phyloP scores from a whole-genome alignment of 345 rosid species.

The Melastoma malabathricum region DNA sequence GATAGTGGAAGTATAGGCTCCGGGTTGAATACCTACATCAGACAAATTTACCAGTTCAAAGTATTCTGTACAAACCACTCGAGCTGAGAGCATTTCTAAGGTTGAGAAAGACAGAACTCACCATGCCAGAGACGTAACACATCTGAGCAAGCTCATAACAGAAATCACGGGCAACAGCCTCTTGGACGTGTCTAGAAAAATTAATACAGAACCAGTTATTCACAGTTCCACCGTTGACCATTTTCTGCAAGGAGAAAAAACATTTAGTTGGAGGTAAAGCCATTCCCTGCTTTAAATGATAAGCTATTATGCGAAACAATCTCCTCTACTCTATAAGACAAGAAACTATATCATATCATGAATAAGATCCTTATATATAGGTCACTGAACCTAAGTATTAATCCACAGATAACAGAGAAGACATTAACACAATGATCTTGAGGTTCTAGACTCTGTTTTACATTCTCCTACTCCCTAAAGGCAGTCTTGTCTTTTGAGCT shows the following conservation, averaged over 20 bases:
- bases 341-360: no score
- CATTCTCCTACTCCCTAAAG: no score
- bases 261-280: conserved; percentile 1
- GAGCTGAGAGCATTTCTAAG: not conserved
- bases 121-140: conserved; percentile 84
- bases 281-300: not conserved
- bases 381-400: no score
- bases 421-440: no score
- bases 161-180: conserved; percentile 47
- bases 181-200: conserved; percentile 69
- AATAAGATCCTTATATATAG: no score
- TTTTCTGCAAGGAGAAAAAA: conserved; percentile 46
- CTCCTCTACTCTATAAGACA: no score
- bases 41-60: conserved; percentile 7
- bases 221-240: conserved; percentile 93
- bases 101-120: conserved; percentile 10
- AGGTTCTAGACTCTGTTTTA: no score
- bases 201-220: conserved; percentile 77
- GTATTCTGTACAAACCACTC: not conserved
- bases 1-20: conserved; percentile 59
- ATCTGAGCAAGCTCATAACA: conserved; percentile 79
- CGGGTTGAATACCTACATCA: conserved; percentile 46
- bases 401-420: no score
- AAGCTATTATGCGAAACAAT: no score
- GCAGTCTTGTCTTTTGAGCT: no score